Percentiles rank a stretch among this genome's conserved stretches.
Evolutionary conservation across 108 stramenopile species (phyloP).

Genomic region (Fragilaria crotonensis): DNA sequence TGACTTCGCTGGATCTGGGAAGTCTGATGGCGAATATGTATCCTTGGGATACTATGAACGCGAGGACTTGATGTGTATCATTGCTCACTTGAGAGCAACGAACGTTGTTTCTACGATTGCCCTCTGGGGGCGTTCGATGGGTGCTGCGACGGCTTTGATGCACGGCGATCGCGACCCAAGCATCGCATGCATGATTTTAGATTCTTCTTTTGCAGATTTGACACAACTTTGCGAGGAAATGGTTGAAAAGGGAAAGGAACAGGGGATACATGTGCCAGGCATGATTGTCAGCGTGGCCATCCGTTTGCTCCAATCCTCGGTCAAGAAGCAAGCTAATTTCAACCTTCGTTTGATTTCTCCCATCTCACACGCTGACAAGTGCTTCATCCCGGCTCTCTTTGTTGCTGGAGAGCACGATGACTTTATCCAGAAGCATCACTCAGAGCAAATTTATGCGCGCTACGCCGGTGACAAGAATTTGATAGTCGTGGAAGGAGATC

Average conservation of each 20-base stretch:
- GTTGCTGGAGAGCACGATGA: constrained; percentile 92
- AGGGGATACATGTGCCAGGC: constrained; percentile 75
- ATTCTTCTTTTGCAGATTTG: constrained; percentile 94
- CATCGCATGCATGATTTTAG: constrained; percentile 95
- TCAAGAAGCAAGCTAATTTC: constrained; percentile 87
- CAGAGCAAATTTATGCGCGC: constrained; percentile 71
- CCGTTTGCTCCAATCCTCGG: constrained; percentile 76
- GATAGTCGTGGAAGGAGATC: constrained; percentile 95
- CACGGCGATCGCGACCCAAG: constrained; percentile 96
- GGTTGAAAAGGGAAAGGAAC: constrained; percentile 92
- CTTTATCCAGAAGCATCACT: constrained; percentile 86
- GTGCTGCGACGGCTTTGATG: constrained; percentile 97
- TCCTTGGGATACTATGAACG: constrained; percentile 95
- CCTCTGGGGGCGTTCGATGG: constrained; percentile 98
- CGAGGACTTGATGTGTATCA: constrained; percentile 91
- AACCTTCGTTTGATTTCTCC: constrained; percentile 86
- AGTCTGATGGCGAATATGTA: constrained; percentile 94
- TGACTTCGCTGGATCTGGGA: constrained; percentile 98
- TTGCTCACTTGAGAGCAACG: constrained; percentile 86
- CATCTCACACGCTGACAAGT: constrained; percentile 80
- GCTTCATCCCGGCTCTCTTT: constrained; percentile 94
- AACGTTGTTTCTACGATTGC: constrained; percentile 92
- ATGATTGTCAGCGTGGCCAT: constrained; percentile 74
- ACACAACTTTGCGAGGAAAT: constrained; percentile 91
- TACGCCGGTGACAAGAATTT: constrained; percentile 98